phyloP scores from a whole-genome alignment of 139 green algal genomes.

The Protoeuglena noctilucae region DNA sequence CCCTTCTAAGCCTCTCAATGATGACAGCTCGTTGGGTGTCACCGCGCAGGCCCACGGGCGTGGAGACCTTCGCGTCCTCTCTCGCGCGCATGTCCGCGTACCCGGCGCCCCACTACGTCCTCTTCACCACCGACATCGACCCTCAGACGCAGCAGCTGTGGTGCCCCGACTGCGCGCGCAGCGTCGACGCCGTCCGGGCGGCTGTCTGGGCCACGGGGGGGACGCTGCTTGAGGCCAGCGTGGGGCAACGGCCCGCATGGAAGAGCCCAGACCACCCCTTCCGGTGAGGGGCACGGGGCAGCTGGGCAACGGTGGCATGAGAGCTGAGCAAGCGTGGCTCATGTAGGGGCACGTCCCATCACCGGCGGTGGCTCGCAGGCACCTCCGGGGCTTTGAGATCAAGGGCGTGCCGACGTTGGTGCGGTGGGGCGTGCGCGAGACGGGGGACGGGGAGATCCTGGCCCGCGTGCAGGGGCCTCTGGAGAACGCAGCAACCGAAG shows the following conservation, averaged over 20 bases:
- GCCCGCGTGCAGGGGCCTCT: conserved; percentile 1
- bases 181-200: neutral
- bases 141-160: conserved; percentile 14
- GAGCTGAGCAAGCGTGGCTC: no score
- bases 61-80: conserved; percentile 15
- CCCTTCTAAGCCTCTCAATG: neutral
- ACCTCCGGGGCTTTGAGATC: conserved; percentile 3
- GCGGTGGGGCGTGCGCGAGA: conserved; percentile 5
- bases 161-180: conserved; percentile 19
- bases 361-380: no score
- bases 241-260: conserved; percentile 15
- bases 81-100: conserved; percentile 13
- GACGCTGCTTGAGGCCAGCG: conserved; percentile 21
- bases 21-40: neutral
- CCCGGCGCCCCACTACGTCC: conserved; percentile 14
- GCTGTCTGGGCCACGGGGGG: conserved; percentile 8
- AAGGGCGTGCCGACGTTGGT: conserved; percentile 22
- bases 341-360: no score
- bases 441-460: no score
- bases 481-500: conserved; percentile 4
- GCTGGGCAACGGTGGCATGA: no score
- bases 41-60: neutral
- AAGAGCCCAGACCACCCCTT: conserved; percentile 16
- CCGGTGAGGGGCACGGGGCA: no score
- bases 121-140: conserved; percentile 18